Evolutionary conservation across 305 asterid species (phyloP).

Genomic region (Solanum chacoense): DNA sequence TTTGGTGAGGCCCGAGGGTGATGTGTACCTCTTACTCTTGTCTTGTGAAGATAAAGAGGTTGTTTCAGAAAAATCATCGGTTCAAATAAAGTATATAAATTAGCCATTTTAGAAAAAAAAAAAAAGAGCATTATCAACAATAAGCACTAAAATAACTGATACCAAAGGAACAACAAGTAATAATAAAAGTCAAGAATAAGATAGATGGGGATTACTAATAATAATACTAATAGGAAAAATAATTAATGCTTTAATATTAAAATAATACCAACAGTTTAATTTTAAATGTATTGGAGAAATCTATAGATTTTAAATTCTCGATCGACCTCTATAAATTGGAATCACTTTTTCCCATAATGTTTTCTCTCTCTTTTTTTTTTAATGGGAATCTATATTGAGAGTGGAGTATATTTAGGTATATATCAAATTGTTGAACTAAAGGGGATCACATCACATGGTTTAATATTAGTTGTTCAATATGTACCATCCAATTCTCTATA

Average conservation of each 20-base stretch:
- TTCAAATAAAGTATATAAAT: neutral
- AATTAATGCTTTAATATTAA: neutral
- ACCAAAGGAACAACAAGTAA: neutral
- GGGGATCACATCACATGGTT: neutral
- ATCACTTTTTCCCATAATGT: neutral
- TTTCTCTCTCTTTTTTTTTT: neutral
- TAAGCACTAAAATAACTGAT: neutral
- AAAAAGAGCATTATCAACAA: neutral
- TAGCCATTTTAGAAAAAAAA: neutral
- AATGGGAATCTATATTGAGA: neutral
- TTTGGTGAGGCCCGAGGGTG: neutral
- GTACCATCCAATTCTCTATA: neutral
- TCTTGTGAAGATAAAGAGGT: neutral
- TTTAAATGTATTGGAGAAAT: fast-evolving
- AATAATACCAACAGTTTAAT: neutral
- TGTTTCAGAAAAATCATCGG: too few relatives aligned
- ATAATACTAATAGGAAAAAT: neutral
- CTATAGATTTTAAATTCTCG: neutral
- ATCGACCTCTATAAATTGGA: neutral
- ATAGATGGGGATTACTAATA: neutral
- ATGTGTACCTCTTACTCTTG: neutral
- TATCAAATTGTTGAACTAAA: neutral
- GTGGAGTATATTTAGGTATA: neutral
- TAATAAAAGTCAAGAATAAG: neutral
- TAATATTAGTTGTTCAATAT: neutral